Evolutionary conservation across 179 eudicot genomes (phyloP).

Genomic region (Carnegiea gigantea): DNA sequence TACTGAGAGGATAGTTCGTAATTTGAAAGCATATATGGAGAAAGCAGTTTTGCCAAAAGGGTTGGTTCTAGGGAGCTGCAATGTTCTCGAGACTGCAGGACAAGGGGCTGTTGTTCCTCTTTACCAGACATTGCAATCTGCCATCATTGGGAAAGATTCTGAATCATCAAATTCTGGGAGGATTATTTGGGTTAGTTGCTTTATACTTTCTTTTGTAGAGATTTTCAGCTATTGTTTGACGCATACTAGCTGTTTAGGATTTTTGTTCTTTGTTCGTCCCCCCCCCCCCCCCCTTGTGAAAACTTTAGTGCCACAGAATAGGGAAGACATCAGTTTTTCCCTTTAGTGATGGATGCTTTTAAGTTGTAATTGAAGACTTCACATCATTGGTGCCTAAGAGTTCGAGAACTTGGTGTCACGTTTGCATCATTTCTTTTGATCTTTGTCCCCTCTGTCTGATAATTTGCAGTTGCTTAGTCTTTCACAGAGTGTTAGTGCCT

Average conservation of each 20-base stretch:
- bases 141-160: constrained; percentile 39
- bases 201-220: not conserved
- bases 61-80: constrained; percentile 79
- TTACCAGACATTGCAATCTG: constrained; percentile 72
- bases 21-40: constrained; percentile 60
- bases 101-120: constrained; percentile 83
- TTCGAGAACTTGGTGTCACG: constrained; percentile 1
- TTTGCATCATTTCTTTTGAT: not conserved
- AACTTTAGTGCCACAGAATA: not conserved
- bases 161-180: constrained; percentile 43
- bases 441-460: not conserved
- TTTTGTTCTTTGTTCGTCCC: not conserved
- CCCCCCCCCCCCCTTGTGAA: not conserved
- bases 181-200: constrained; percentile 78
- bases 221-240: constrained; percentile 6
- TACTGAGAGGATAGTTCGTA: constrained; percentile 72
- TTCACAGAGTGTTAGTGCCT: not conserved
- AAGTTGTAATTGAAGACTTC: not conserved
- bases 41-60: constrained; percentile 71
- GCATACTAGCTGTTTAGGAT: constrained; percentile 4
- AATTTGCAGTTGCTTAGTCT: not conserved
- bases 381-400: not conserved
- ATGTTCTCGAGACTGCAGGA: constrained; percentile 88
- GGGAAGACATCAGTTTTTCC: not conserved
- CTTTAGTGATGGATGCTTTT: constrained; percentile 1